These are phyloP conservation scores for Phytopythium sindhum DNA, from an alignment of 352 stramenopile species.

Conservation along the genomic window DNA sequence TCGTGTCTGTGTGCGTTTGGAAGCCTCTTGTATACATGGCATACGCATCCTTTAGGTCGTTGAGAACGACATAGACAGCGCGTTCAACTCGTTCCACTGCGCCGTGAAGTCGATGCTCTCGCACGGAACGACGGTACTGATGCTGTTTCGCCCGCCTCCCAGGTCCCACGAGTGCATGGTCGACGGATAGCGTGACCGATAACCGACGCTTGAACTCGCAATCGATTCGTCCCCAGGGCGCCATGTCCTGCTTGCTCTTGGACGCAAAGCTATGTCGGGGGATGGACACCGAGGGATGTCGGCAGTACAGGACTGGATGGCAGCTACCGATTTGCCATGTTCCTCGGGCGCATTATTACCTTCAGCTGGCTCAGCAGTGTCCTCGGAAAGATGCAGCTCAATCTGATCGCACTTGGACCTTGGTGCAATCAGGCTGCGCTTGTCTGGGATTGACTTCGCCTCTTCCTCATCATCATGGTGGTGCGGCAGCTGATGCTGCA, in stretches of 20 bases:
- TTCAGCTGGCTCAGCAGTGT: neutral
- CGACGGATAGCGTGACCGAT: constrained; percentile 27
- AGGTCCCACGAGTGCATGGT: constrained; percentile 42
- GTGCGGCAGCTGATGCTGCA: neutral
- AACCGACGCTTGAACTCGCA: neutral
- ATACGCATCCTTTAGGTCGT: constrained; percentile 12
- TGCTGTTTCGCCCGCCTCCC: neutral
- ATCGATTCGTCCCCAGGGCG: neutral
- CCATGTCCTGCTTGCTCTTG: constrained; percentile 2
- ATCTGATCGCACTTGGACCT: neutral
- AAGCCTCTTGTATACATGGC: neutral
- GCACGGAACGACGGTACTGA: neutral
- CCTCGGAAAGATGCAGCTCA: neutral
- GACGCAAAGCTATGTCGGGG: neutral
- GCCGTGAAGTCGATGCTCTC: constrained; percentile 24
- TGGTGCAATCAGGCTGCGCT: neutral
- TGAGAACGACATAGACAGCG: constrained; percentile 20
- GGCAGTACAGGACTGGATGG: neutral
- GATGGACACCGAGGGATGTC: constrained; percentile 4
- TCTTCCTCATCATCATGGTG: neutral
- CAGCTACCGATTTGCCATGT: neutral
- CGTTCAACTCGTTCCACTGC: constrained; percentile 24
- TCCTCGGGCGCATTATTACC: neutral
- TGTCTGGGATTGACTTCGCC: neutral
- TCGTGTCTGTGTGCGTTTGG: neutral